Percentiles rank a stretch among this genome's conserved stretches.
Evolutionary conservation across 352 stramenopile species (phyloP).

Genomic region (Phytophthora chlamydospora): DNA sequence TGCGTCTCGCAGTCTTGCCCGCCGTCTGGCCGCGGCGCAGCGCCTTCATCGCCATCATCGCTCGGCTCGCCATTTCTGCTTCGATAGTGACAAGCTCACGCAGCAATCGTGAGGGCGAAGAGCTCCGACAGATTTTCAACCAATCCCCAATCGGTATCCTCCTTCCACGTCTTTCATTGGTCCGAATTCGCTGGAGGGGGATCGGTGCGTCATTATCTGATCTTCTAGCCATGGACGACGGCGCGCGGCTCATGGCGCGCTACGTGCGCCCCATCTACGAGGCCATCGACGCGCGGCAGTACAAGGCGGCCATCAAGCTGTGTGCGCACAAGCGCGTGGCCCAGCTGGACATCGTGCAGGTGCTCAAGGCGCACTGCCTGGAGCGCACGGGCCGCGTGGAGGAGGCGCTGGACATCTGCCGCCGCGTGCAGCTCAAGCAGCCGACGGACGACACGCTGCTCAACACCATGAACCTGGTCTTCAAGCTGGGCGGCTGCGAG

Average conservation of each 20-base stretch:
- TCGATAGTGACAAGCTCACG: slow-evolving; percentile 17
- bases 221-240: slow-evolving; percentile 52
- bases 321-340: slow-evolving; percentile 83
- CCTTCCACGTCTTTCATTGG: not conserved
- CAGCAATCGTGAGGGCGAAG: slow-evolving; percentile 16
- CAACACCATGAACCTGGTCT: slow-evolving; percentile 87
- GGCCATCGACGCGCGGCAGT: slow-evolving; percentile 80
- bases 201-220: slow-evolving; percentile 5
- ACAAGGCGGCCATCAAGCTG: slow-evolving; percentile 85
- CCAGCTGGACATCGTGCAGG: slow-evolving; percentile 78
- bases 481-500: slow-evolving; percentile 71
- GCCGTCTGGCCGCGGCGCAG: slow-evolving; percentile 19
- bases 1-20: slow-evolving; percentile 22
- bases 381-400: slow-evolving; percentile 73
- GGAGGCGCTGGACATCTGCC: slow-evolving; percentile 78
- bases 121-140: slow-evolving; percentile 14
- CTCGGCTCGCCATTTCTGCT: slow-evolving; percentile 34
- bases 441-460: slow-evolving; percentile 85
- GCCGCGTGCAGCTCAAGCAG: slow-evolving; percentile 59
- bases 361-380: slow-evolving; percentile 87
- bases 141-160: slow-evolving; percentile 10
- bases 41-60: slow-evolving; percentile 29
- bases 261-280: slow-evolving; percentile 88
- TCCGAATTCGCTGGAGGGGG: slow-evolving; percentile 1
- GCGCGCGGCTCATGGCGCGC: slow-evolving; percentile 63